phyloP scores from a whole-genome alignment of 1,284 basidiomycete genomes.

The Phellinidium pouzarii region DNA sequence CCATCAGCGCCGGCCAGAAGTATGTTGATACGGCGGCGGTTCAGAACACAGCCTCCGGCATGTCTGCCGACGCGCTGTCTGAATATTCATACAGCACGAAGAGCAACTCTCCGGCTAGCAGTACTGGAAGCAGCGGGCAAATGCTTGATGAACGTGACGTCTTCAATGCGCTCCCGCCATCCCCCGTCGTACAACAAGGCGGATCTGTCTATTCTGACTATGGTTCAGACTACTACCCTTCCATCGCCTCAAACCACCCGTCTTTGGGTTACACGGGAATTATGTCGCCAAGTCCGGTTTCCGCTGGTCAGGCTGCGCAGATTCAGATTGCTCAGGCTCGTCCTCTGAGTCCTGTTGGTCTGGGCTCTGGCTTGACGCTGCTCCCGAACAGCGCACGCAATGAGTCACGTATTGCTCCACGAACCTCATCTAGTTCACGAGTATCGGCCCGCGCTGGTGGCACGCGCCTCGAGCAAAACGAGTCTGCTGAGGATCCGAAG shows the following conservation, averaged over 20 bases:
- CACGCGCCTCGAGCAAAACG: conserved; percentile 32
- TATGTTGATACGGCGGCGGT: conserved; percentile 36
- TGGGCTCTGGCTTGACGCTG: conserved; percentile 10
- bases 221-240: conserved; percentile 33
- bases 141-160: conserved; percentile 29
- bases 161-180: conserved; percentile 52
- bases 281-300: conserved; percentile 6
- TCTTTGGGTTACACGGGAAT: conserved; percentile 12
- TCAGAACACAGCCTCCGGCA: conserved; percentile 33
- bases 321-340: conserved; percentile 11
- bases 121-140: not conserved
- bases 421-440: conserved; percentile 34
- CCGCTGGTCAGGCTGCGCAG: conserved; percentile 6
- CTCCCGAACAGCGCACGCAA: conserved; percentile 13
- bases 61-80: conserved; percentile 32
- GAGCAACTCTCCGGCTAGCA: conserved; percentile 13
- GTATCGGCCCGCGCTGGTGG: conserved; percentile 32
- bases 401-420: conserved; percentile 4
- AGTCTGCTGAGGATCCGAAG: conserved; percentile 52
- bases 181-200: conserved; percentile 42
- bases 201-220: conserved; percentile 35
- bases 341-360: conserved; percentile 12
- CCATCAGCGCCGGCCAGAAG: conserved; percentile 41
- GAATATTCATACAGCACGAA: conserved; percentile 14
- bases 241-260: conserved; percentile 30